Evolutionary conservation across 2,329 filamentous ascomycete genomes (phyloP), one percentile per base, ranked within the genome.

Genomic region (Aspergillus hortae): DNA sequence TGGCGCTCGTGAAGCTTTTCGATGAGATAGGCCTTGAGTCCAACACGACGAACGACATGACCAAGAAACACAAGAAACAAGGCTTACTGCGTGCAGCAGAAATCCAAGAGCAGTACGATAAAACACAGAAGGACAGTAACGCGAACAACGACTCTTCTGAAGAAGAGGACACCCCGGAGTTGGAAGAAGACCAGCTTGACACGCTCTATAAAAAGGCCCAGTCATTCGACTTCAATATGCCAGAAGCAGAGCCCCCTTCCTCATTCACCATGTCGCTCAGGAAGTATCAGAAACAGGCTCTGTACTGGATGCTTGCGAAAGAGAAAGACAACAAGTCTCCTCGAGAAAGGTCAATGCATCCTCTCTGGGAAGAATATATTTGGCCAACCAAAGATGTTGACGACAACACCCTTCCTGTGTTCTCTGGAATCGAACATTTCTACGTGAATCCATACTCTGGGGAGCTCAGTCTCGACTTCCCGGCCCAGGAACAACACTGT

Each of bases 381-480:
- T 99, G 92, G 91, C 94, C 94, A 0, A 76, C 77, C 0, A 91
- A 92, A 66, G 94, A 99, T 70, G 86, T 88, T 35, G 89, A 97
- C 59, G 92, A 94, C 59, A 83, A 88, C 40, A 82, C 87, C 4
- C 66, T 96, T 10, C 85, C 87, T 0, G 65, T 67, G 15, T 78
- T 94, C 6, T 75, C 83, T 9, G 83, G 80, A 2, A 85, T 91
- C 60, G 71, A 82, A 6, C 84, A 82, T 53, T 99, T 99, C 64
- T 99, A 96, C 61, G 87, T 97, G 62, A 99, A 99, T 62, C 92
- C 92, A 0, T 99, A 99, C 69, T 96, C 92, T 6, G 94, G 94
- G 7, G 92, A 97, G 61, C 76, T 99, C 48, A 95, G 91, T 2
- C 77, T 97, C 0, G 85, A 95, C 5, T 99, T 99, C 59, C 94